Base-by-base conservation (phyloP, 148 eudicot genomes). In the Fagopyrum esculentum region DNA sequence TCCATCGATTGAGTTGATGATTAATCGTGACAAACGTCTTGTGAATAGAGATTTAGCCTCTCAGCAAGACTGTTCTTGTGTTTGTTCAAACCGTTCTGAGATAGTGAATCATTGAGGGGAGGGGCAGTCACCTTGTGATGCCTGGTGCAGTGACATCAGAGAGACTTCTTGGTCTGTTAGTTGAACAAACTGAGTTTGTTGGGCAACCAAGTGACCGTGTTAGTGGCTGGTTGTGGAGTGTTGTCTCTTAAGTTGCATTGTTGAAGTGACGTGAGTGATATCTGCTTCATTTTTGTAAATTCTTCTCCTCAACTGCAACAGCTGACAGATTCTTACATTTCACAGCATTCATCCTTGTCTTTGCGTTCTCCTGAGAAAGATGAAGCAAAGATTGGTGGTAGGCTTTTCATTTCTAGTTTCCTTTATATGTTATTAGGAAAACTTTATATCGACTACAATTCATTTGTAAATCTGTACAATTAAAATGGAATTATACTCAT, bases 11-110 rank as follows among this genome's bases (percentile, higher is more conserved):
- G 86, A 88, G 77, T 80, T 90, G 70, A 91, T 94, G 96, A 94
- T 87, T 71, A 92, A 94, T 63, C 98, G 98, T 43, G 97, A 90
- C 82, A 90, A 84, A 81, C 87, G 98, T 45, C 84, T 92, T 68
- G 86, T 94, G 46, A 81, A 76, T 74, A 84, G 91, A 71, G 90
- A 90, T 16, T 79, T 88, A 78, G 40, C 40, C 1, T 71, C 85
- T 79, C 88, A 87, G 73, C 93, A 93, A 40, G 98, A 94, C 79
- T 94, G 97, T 78, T 85, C 97, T 55, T 94, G 97, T 82, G 71
- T 94, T 60, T 94, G 98, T 82, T 84, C 96, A 19, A 94, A 92
- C 85, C 88, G 75, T 61, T 69, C 97, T 8, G 90, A 89, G 12
- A 47, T 80, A 45, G 70, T 73, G 56, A 82, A 66, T 7, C 71